A percentile compares a stretch with the other conserved stretches of the same genome.
Conservation (phyloP, 2,329 filamentous ascomycete genomes). For the Calonectria naviculata region DNA sequence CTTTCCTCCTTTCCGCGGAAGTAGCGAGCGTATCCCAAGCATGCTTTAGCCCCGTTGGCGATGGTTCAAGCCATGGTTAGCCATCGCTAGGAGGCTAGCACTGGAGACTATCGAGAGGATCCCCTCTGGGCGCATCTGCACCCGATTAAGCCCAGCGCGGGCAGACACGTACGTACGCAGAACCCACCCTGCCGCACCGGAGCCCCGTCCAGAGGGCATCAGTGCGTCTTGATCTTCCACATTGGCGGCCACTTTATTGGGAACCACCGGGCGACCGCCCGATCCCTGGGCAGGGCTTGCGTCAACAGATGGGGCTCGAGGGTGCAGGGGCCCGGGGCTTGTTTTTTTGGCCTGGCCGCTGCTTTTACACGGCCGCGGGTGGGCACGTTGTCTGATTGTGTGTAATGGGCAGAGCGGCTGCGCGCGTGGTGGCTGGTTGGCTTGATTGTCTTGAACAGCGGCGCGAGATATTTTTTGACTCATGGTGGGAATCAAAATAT, state of each 20-base stretch:
- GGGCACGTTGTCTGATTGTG: background rate
- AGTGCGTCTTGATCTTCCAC: background rate
- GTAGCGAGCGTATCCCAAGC: background rate
- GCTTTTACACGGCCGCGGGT: background rate
- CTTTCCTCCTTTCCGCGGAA: background rate
- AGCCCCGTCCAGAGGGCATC: background rate
- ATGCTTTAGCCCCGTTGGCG: background rate
- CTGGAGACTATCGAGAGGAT: background rate
- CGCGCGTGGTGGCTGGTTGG: background rate
- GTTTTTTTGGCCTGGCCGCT: background rate
- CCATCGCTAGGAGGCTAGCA: too few species aligned
- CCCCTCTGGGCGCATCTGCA: background rate
- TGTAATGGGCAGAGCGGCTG: background rate
- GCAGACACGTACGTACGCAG: constrained; percentile 11
- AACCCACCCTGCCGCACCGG: constrained; percentile 3
- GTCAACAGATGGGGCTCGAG: constrained; percentile 18
- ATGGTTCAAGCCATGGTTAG: too few species aligned
- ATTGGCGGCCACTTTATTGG: constrained; percentile 7
- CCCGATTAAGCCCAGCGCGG: background rate
- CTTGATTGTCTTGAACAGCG: background rate
- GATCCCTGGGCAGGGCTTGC: constrained; percentile 27
- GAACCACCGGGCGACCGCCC: constrained; percentile 27
- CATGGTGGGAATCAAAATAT: background rate
- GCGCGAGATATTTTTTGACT: background rate
- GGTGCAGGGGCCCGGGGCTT: background rate